Conservation (phyloP, 2,329 filamentous ascomycete species). For the Penicillium sp. region DNA sequence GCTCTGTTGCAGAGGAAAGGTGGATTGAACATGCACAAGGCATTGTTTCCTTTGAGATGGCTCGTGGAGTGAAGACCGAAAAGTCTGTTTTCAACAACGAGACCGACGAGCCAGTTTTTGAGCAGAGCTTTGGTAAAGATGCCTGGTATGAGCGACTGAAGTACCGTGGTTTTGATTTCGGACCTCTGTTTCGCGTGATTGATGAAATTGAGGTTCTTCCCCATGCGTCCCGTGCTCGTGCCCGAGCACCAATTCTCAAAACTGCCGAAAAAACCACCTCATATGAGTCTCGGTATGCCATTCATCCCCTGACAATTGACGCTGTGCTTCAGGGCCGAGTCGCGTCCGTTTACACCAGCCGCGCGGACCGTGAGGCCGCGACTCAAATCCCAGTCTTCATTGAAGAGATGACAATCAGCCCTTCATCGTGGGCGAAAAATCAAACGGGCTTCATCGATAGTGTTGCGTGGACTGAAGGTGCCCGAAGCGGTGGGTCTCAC, state of each 20-base stretch:
- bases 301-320: neutral
- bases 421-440: neutral
- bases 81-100: neutral
- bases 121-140: neutral
- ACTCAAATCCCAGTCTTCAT: neutral
- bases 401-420: neutral
- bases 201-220: neutral
- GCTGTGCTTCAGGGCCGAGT: neutral
- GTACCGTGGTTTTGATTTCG: neutral
- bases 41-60: neutral
- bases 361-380: neutral
- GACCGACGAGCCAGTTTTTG: neutral
- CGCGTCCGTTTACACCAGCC: neutral
- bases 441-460: neutral
- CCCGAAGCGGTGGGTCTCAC: neutral
- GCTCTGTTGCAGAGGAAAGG: neutral
- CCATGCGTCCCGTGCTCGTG: neutral
- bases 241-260: neutral
- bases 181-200: neutral
- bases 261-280: neutral
- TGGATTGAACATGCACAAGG: neutral
- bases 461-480: neutral
- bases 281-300: neutral
- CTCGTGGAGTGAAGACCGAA: neutral
- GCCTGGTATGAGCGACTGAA: neutral